A percentile compares a stretch with the other conserved stretches of the same genome.
Conservation (phyloP, 2,329 filamentous ascomycete genomes). For the Bipolaris oryzae region DNA sequence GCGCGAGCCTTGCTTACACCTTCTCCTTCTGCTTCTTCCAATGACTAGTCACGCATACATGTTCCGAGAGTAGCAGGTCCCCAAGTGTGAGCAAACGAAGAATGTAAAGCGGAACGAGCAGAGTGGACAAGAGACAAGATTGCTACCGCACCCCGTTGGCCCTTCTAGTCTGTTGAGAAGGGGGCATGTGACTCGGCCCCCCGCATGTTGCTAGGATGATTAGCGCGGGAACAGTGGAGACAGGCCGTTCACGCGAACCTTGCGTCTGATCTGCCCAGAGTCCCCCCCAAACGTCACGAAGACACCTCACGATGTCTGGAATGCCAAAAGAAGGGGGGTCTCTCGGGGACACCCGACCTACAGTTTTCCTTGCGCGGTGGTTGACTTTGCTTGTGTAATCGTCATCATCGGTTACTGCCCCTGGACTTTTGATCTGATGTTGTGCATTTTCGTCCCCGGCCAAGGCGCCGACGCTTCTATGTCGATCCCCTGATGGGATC, state of each 20-base stretch:
- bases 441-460: neutral
- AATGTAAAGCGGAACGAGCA: neutral
- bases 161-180: slow-evolving; percentile 7
- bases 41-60: neutral
- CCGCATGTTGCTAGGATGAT: slow-evolving; percentile 17
- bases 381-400: too few relatives aligned
- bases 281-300: slow-evolving; percentile 20
- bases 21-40: neutral
- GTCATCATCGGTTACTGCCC: neutral
- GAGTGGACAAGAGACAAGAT: neutral
- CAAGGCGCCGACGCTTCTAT: neutral
- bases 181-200: slow-evolving; percentile 17
- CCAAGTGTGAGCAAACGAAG: neutral
- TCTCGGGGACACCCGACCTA: too few relatives aligned
- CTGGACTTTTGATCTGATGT: neutral
- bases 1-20: too few relatives aligned
- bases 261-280: slow-evolving; percentile 18
- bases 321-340: neutral
- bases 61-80: neutral
- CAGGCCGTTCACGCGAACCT: slow-evolving; percentile 19
- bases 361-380: too few relatives aligned
- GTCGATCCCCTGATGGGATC: slow-evolving; percentile 4
- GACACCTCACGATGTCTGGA: slow-evolving; percentile 18
- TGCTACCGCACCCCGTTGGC: neutral
- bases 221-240: slow-evolving; percentile 11